Evolutionary conservation across 306 rosid species (phyloP).

Genomic region (Mimosa pudica): DNA sequence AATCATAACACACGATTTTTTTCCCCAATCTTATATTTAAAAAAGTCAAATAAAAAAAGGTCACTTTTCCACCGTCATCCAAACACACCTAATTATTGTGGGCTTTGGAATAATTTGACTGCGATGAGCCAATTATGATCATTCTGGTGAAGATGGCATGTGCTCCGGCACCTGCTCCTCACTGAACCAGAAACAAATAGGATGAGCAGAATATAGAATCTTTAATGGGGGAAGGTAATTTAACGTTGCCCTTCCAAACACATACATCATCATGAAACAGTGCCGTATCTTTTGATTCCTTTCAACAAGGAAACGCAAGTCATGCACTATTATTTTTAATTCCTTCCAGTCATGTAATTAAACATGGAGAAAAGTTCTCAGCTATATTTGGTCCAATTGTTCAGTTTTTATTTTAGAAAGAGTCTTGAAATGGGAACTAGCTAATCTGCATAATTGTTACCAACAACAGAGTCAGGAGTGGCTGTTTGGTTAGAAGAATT

Average conservation of each 20-base stretch:
- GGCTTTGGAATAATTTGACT: constrained; percentile 12
- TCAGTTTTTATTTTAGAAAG: not conserved
- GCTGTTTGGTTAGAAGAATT: not conserved
- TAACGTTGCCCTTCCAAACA: constrained; percentile 36
- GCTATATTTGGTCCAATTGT: not conserved
- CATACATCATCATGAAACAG: constrained; percentile 2
- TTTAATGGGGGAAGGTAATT: constrained; percentile 11
- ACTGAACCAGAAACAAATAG: constrained; percentile 26
- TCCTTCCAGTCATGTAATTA: constrained; percentile 24
- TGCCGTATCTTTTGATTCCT: constrained; percentile 33
- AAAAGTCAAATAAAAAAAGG: no score
- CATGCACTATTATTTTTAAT: constrained; percentile 2
- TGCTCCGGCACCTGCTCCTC: constrained; percentile 17
- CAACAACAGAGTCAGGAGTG: not conserved
- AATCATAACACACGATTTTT: no score
- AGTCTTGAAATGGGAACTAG: constrained; percentile 7
- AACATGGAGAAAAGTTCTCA: not conserved
- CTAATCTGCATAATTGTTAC: not conserved
- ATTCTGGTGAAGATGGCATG: constrained; percentile 17
- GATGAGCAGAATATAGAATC: constrained; percentile 35
- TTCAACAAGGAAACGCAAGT: constrained; percentile 20
- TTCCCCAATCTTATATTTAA: no score
- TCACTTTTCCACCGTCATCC: no score
- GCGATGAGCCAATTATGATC: not conserved
- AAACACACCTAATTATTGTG: constrained; percentile 3